Evolutionary conservation across 1,284 basidiomycete genomes (phyloP), one percentile per base, ranked within the genome.

Genomic region (Fomitopsis schrenkii): DNA sequence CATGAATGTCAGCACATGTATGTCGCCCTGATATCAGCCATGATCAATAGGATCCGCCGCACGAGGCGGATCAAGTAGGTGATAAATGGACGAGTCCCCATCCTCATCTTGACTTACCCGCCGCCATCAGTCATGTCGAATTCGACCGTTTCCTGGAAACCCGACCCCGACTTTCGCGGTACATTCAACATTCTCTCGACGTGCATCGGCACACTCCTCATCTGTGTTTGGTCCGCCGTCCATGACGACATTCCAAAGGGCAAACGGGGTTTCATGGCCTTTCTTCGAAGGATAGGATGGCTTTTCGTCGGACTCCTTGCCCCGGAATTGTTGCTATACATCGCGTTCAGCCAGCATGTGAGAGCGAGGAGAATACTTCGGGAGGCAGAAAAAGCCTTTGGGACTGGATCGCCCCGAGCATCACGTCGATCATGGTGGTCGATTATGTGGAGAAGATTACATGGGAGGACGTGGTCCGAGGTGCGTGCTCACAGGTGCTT

Each of bases 211-310:
- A 58, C 57, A 4, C 57, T 58, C 5, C 19, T 45, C 17, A 38
- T 58, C 19, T 60, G 53, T 40, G 59, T 60, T 19, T 60, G 59
- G 59, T 50, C 44, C 35, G 59, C 59, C 8, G 33, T 60, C 17
- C 59, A 60, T 36, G 22, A 55, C 45, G 59, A 57, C 45, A 40
- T 60, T 38, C 17, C 54, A 12, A 17, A 33, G 36, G 40, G 50
- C 33, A 42, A 30, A 30, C 22, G 14, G 28, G 19, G 38, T 3
- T 41, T 28, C 26, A 28, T 22, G 28, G 19, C 17, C 5, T 28
- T 26, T 28, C 19, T 54, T 26, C 35, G 33, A 15, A 59, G 53
- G 36, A 15, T 44, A 12, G 46, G 58, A 5, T 59, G 58, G 58
- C 50, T 59, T 4, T 5, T 59, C 22, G 58, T 59, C 17, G 52